phyloP scores from a whole-genome alignment of 805 yeast species.

The Zygoascus flipseniorum region DNA sequence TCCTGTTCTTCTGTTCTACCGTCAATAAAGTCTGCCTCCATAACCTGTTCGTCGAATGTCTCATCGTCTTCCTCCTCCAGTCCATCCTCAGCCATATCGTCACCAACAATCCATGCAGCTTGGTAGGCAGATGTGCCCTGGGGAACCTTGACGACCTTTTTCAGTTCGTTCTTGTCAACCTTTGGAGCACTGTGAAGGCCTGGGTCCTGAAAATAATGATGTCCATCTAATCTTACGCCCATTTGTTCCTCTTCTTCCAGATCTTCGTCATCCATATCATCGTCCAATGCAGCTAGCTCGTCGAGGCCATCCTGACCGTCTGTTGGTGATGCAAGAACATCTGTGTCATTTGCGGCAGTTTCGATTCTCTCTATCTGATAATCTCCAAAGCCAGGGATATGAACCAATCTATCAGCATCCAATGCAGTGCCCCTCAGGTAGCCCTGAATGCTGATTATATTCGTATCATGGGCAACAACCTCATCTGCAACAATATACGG shows the following conservation, averaged over 20 bases:
- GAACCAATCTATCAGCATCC: constrained; percentile 67
- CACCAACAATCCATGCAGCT: constrained; percentile 55
- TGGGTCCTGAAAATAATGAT: constrained; percentile 36
- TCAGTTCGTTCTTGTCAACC: constrained; percentile 21
- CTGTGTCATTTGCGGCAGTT: constrained; percentile 22
- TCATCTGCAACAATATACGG: constrained; percentile 77
- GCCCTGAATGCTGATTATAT: constrained; percentile 60
- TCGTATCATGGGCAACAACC: constrained; percentile 35
- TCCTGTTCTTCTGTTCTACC: constrained; percentile 25
- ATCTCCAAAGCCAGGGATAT: constrained; percentile 87
- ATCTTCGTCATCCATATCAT: constrained; percentile 26
- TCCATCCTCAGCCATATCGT: constrained; percentile 36
- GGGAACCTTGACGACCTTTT: constrained; percentile 37
- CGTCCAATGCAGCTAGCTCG: constrained; percentile 19
- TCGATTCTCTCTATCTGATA: constrained; percentile 67
- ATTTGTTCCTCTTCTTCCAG: constrained; percentile 21
- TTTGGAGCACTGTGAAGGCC: constrained; percentile 12
- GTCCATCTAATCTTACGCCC: constrained; percentile 53
- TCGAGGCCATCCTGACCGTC: constrained; percentile 25
- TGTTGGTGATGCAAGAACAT: constrained; percentile 19
- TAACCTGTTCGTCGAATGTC: not conserved
- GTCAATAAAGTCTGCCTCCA: constrained; percentile 3
- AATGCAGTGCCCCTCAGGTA: constrained; percentile 79
- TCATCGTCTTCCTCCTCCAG: constrained; percentile 20
- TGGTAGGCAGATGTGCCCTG: constrained; percentile 72